Conservation (phyloP, 768 basidiomycete species). For the Hortiboletus campestris region DNA sequence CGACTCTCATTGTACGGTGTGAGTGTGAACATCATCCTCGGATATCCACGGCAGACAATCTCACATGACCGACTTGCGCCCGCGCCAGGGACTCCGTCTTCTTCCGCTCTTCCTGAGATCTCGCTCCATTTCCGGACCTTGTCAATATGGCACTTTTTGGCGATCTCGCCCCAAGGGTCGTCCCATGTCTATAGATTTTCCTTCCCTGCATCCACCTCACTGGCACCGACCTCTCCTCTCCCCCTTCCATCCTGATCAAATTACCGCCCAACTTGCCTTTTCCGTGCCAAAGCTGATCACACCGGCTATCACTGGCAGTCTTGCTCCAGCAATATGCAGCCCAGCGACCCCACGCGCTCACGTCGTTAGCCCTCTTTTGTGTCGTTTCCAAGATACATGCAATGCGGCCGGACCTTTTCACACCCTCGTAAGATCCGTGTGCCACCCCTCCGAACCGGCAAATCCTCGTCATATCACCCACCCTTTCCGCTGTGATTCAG, state of each 20-base stretch:
- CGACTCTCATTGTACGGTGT: neutral
- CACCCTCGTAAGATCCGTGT: conserved; percentile 17
- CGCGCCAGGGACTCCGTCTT: conserved; percentile 24
- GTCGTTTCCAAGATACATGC: conserved; percentile 12
- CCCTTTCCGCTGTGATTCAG: neutral
- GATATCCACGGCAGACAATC: conserved; percentile 17
- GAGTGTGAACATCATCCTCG: conserved; percentile 4
- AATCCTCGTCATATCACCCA: neutral
- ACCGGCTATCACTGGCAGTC: conserved; percentile 13
- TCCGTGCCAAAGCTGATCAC: conserved; percentile 10
- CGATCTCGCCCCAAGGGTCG: conserved; percentile 19
- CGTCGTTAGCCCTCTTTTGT: neutral
- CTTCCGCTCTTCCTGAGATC: conserved; percentile 23
- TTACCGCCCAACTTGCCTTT: conserved; percentile 12
- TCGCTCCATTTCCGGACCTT: conserved; percentile 23
- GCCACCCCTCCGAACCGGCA: neutral
- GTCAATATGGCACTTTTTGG: conserved; percentile 23
- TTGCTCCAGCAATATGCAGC: neutral
- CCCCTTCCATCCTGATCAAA: conserved; percentile 3
- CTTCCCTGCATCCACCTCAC: neutral
- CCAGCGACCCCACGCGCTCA: neutral
- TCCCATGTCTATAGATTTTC: conserved; percentile 4
- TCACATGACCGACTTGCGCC: conserved; percentile 20
- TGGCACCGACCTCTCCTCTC: neutral
- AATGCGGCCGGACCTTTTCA: conserved; percentile 11